Percentiles rank a stretch among this genome's conserved stretches.
Conservation (phyloP, 352 stramenopile genomes). For the Globisporangium viniferum region DNA sequence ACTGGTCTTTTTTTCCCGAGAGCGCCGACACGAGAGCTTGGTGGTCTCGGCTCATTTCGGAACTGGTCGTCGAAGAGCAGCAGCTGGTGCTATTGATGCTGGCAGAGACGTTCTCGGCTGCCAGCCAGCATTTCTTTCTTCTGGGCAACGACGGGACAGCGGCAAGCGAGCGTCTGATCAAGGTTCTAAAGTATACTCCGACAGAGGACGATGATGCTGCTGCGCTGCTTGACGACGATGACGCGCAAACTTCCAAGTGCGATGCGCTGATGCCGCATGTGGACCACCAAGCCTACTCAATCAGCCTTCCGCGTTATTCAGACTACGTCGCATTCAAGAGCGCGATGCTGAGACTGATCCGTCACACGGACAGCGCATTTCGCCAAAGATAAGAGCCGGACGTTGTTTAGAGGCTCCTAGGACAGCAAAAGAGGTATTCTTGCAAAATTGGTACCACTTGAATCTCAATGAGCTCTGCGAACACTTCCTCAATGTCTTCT, state of each 20-base stretch:
- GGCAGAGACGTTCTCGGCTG: slow-evolving; percentile 37
- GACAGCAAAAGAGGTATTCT: slow-evolving; percentile 63
- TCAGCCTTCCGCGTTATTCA: slow-evolving; percentile 54
- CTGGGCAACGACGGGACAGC: slow-evolving; percentile 5
- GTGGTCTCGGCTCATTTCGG: slow-evolving; percentile 43
- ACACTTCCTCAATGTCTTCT: slow-evolving; percentile 64
- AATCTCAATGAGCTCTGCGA: slow-evolving; percentile 67
- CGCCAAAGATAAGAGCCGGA: slow-evolving; percentile 19
- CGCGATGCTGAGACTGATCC: slow-evolving; percentile 40
- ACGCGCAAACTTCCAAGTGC: slow-evolving; percentile 15
- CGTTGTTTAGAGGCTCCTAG: slow-evolving; percentile 13
- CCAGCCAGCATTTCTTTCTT: slow-evolving; percentile 45
- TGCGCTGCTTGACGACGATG: slow-evolving; percentile 8
- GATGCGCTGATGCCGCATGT: slow-evolving; percentile 40
- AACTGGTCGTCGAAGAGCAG: slow-evolving; percentile 61
- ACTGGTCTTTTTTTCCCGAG: slow-evolving; percentile 26
- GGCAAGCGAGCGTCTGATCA: neutral
- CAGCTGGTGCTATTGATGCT: slow-evolving; percentile 57
- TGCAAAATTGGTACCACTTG: slow-evolving; percentile 66
- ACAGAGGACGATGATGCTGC: slow-evolving; percentile 6
- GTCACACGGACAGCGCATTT: slow-evolving; percentile 36
- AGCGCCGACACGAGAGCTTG: slow-evolving; percentile 19
- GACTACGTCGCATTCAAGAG: slow-evolving; percentile 49
- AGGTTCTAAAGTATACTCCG: slow-evolving; percentile 4
- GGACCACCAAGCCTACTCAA: slow-evolving; percentile 28